Percentiles rank a stretch among this genome's conserved stretches.
phyloP scores from a whole-genome alignment of 768 basidiomycete genomes.

The Paxillus rubicundulus region DNA sequence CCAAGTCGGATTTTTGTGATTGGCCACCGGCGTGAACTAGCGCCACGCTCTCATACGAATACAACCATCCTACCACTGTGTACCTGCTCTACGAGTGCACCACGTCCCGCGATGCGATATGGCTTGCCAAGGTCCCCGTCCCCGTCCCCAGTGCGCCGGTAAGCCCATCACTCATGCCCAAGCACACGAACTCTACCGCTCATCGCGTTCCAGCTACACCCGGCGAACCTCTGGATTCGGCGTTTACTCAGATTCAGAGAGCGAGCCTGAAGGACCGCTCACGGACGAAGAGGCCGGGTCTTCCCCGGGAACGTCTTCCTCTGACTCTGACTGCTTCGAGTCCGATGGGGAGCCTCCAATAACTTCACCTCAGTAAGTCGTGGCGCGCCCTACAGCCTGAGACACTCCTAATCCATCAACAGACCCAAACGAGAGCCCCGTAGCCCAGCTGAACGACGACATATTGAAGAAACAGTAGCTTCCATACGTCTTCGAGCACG shows the following conservation, averaged over 20 bases:
- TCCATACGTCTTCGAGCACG: constrained; percentile 43
- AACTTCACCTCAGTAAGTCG: constrained; percentile 34
- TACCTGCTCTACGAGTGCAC: not conserved
- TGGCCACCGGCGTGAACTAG: not conserved
- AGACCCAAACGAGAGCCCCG: constrained; percentile 18
- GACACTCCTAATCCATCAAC: not conserved
- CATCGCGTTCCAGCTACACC: constrained; percentile 4
- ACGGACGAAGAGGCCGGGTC: constrained; percentile 38
- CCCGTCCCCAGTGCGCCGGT: constrained; percentile 47
- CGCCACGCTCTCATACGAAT: not conserved
- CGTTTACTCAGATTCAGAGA: constrained; percentile 48
- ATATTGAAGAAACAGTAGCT: constrained; percentile 45
- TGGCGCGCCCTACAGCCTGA: not conserved
- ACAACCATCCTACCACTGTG: not conserved
- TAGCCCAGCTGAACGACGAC: constrained; percentile 31
- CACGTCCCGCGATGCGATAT: constrained; percentile 37
- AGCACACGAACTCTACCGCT: not conserved
- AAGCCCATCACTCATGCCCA: constrained; percentile 10
- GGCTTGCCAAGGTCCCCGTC: constrained; percentile 51
- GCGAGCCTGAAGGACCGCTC: constrained; percentile 28
- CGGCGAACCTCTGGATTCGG: constrained; percentile 54
- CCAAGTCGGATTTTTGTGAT: no score
- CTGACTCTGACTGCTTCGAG: constrained; percentile 40
- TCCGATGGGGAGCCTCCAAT: constrained; percentile 43
- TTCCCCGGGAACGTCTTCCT: constrained; percentile 28